Evolutionary conservation across 2,329 filamentous ascomycete species (phyloP), one percentile per base, ranked within the genome.

Genomic region (Phialemoniopsis sp.): DNA sequence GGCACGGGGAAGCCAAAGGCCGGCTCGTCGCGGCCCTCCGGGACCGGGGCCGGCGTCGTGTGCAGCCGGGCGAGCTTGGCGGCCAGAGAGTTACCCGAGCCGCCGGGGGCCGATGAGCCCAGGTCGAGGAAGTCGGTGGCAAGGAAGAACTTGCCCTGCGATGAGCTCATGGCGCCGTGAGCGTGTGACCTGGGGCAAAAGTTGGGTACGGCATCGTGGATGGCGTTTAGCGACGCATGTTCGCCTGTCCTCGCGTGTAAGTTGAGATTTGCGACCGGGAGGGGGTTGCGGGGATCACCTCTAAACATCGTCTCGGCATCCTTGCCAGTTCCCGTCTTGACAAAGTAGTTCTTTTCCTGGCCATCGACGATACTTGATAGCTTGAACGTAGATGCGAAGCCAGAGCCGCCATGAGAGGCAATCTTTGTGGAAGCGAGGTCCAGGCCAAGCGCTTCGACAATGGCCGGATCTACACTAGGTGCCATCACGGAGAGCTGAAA

Each of bases 81-180:
- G 0, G 89, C 88, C 2, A 96, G 68, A 2, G 77, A 80, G 40
- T 67, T 55, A 8, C 72, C 70, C 1, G 73, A 74, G 4, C 68
- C 68, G 10, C 58, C 56, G 0, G 66, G 38, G 47, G 61, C 56
- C 38, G 65, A 48, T 4, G 66, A 46, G 1, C 69, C 63, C 0
- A 90, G 70, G 39, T 91, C 76, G 0, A 96, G 70, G 56, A 90
- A 96, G 51, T 94, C 88, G 0, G 89, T 95, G 1, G 76, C 84
- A 19, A 85, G 67, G 53, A 82, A 84, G 57, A 64, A 66, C 13
- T 54, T 62, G 32, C 59, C 58, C 0, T 81, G 66, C 38, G 76
- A 78, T 3, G 67, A 70, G 2, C 61, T 67, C 19, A 76, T 67
- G 3, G 70, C 54, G 2, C 90, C 90, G 56, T 87, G 80, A 28